These are phyloP conservation scores for Schizothecium vesticola DNA, from an alignment of 495 filamentous ascomycete genomes.

Conservation along the genomic window DNA sequence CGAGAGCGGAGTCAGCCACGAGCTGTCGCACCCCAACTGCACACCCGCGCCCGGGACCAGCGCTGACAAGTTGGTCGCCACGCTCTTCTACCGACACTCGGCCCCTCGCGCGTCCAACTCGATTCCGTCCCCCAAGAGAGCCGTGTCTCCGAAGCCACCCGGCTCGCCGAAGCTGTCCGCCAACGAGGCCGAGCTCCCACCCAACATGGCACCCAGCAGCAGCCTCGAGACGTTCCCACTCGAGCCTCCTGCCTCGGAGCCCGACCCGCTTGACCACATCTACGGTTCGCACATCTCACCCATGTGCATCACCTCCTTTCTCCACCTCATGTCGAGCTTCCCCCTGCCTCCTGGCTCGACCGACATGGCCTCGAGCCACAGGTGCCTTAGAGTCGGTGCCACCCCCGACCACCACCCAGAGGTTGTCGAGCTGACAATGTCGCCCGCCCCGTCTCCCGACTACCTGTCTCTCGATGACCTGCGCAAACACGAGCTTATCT, in stretches of 20 bases:
- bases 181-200: constrained; percentile 40
- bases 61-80: constrained; percentile 54
- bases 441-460: constrained; percentile 58
- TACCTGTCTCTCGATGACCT: constrained; percentile 65
- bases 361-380: constrained; percentile 60
- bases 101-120: constrained; percentile 27
- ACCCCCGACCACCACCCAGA: constrained; percentile 48
- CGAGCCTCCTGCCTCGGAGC: constrained; percentile 58
- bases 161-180: constrained; percentile 23
- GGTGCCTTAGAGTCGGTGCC: constrained; percentile 56
- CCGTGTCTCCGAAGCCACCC: constrained; percentile 18
- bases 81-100: constrained; percentile 61
- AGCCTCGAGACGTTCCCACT: constrained; percentile 66
- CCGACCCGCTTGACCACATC: constrained; percentile 65
- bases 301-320: constrained; percentile 75
- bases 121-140: constrained; percentile 29
- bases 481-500: constrained; percentile 72
- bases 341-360: constrained; percentile 50
- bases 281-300: constrained; percentile 75
- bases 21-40: constrained; percentile 53
- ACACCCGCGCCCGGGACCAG: constrained; percentile 38
- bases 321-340: constrained; percentile 67
- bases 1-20: constrained; percentile 52
- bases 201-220: constrained; percentile 56
- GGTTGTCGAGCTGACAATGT: constrained; percentile 66